Evolutionary conservation across 225 moss, liverwort and hornwort genomes (phyloP).

Genomic region (Neckera pumila): DNA sequence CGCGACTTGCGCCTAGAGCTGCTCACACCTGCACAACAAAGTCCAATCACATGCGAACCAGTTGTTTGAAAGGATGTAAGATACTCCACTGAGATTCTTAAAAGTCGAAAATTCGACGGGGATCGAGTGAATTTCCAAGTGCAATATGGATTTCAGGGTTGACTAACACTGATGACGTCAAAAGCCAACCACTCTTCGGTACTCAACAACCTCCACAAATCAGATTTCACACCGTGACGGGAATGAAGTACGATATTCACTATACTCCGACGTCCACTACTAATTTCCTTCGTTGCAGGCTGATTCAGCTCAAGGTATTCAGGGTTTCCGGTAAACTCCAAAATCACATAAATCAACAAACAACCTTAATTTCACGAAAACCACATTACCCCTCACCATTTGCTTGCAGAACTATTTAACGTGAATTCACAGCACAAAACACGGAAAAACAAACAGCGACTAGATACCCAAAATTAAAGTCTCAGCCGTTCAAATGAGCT

Average conservation of each 20-base stretch:
- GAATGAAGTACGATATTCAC: neutral
- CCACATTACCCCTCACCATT: neutral
- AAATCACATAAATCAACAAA: neutral
- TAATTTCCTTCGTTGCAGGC: neutral
- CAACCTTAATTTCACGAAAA: neutral
- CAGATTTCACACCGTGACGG: neutral
- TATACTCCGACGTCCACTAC: neutral
- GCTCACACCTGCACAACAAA: conserved; percentile 31
- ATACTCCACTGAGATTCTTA: neutral
- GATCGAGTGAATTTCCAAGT: neutral
- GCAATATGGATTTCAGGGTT: neutral
- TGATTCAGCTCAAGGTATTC: neutral
- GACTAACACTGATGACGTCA: neutral
- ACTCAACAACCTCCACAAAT: neutral
- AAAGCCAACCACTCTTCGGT: neutral
- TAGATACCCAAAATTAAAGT: neutral
- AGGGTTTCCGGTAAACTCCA: too few relatives aligned
- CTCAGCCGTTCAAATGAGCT: neutral
- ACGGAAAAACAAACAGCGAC: neutral
- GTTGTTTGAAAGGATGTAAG: neutral
- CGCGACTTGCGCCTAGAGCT: conserved; percentile 47
- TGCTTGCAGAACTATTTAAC: neutral
- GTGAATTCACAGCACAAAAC: neutral
- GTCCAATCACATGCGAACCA: neutral
- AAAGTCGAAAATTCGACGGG: too few relatives aligned